phyloP scores from a whole-genome alignment of 2,329 filamentous ascomycete species.

The Coccinonectria pachysandricola region DNA sequence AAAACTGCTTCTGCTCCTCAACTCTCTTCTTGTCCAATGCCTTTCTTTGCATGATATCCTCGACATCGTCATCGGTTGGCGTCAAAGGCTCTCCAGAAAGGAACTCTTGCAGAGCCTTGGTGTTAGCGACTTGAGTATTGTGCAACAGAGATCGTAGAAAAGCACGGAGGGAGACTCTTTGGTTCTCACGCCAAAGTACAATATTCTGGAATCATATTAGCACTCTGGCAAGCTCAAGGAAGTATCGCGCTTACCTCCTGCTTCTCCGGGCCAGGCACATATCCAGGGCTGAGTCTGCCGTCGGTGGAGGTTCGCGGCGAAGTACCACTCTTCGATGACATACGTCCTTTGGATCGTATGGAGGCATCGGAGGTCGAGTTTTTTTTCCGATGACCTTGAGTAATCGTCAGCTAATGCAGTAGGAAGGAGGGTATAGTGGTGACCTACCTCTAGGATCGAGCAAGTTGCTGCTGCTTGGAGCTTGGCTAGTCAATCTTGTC shows the following conservation, averaged over 20 bases:
- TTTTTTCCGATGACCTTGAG: constrained; percentile 14
- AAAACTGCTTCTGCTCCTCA: constrained; percentile 88
- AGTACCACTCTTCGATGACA: constrained; percentile 19
- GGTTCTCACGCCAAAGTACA: constrained; percentile 72
- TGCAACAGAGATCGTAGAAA: constrained; percentile 81
- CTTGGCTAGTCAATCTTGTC: constrained; percentile 46
- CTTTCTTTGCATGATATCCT: constrained; percentile 72
- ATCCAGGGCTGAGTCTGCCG: constrained; percentile 18
- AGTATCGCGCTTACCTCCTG: constrained; percentile 15
- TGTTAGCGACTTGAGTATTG: constrained; percentile 73
- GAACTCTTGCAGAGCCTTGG: constrained; percentile 77
- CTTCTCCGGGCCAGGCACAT: constrained; percentile 12
- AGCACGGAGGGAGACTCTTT: constrained; percentile 82
- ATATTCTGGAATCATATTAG: constrained; percentile 35
- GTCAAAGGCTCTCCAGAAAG: constrained; percentile 62
- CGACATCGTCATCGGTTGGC: constrained; percentile 69
- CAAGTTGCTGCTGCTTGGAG: constrained; percentile 13
- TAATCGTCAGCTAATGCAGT: too few species aligned
- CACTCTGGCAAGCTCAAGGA: background rate
- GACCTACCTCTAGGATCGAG: constrained; percentile 19
- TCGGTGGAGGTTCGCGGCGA: constrained; percentile 24
- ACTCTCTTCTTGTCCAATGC: constrained; percentile 77
- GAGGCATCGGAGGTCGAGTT: constrained; percentile 22
- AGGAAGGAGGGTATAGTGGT: background rate
- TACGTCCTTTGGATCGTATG: constrained; percentile 11